Evolutionary conservation across 2,329 filamentous ascomycete genomes (phyloP).

Genomic region (Penicillium sp.): DNA sequence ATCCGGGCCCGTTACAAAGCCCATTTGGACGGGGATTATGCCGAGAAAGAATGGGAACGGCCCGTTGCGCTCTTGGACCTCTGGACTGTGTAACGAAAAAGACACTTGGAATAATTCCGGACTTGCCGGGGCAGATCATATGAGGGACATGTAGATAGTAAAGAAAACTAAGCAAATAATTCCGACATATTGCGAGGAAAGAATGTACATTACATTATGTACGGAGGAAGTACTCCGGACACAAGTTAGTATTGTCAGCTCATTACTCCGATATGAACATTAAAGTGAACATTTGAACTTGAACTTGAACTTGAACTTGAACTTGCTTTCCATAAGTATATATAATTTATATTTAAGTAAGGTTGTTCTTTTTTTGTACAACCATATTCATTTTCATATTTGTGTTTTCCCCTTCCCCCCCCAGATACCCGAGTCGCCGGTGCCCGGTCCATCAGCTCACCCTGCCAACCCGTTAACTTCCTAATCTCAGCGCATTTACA

Average conservation of each 20-base stretch:
- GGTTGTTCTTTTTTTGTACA: background rate
- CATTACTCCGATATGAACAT: background rate
- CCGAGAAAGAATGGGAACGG: constrained; percentile 4
- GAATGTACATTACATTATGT: too few species aligned
- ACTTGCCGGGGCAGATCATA: background rate
- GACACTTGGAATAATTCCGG: background rate
- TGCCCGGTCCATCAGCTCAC: constrained; percentile 1
- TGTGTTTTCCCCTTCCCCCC: background rate
- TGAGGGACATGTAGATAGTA: too few species aligned
- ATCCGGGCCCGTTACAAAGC: background rate
- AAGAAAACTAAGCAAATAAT: too few species aligned
- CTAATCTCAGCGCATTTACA: background rate
- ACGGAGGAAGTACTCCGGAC: too few species aligned
- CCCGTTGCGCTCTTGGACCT: constrained; percentile 1
- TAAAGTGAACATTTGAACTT: background rate
- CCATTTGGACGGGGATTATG: background rate
- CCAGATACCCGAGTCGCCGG: constrained; percentile 2
- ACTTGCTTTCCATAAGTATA: too few species aligned
- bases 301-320: background rate
- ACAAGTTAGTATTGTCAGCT: too few species aligned
- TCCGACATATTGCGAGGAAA: too few species aligned
- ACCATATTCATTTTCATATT: background rate
- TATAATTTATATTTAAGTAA: background rate
- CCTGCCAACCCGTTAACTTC: background rate
- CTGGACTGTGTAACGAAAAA: background rate